Evolutionary conservation across 2,329 filamentous ascomycete genomes (phyloP), one percentile per base, ranked within the genome.

Genomic region (Pseudodiploospora longispora): DNA sequence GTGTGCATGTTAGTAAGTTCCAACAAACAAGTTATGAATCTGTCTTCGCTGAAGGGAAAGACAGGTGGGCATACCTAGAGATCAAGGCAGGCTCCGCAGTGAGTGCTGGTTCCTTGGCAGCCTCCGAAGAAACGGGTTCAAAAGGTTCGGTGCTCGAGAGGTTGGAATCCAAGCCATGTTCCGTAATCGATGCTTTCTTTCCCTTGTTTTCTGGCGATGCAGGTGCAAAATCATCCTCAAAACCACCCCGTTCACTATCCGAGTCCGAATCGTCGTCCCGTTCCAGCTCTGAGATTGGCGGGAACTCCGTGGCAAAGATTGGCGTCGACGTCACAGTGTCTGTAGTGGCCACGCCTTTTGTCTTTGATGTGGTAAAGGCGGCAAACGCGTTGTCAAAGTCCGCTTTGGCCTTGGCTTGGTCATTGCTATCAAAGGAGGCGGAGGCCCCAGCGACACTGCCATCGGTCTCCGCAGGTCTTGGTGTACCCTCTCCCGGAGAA

Each of bases 191-290:
- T 30, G 30, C 30, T 37, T 51, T 45, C 32, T 28, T 32, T 6
- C 39, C 41, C 28, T 44, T 50, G 10, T 45, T 30, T 28, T 62
- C 59, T 27, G 72, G 70, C 4, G 75, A 75, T 2, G 78, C 75
- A 10, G 86, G 80, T 1, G 85, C 83, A 60, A 97, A 97, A 62
- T 96, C 84, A 59, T 98, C 93, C 40, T 94, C 91, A 59, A 97
- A 97, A 0, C 90, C 88, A 36, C 87, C 88, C 40, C 78, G 78
- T 39, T 87, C 86, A 47, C 80, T 85, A 43, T 82, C 83, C 30
- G 83, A 84, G 47, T 94, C 88, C 30, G 85, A 90, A n/a, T 94
- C 84, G 19, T 87, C 84, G 27, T 91, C 87, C 30, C 80, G 76
- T 49, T 86, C 84, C 46, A 96, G 68, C 60, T 91, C 87, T n/a